Base-by-base conservation (phyloP, 2,329 filamentous ascomycete genomes). In the Iodosphaeria phyllophila region DNA sequence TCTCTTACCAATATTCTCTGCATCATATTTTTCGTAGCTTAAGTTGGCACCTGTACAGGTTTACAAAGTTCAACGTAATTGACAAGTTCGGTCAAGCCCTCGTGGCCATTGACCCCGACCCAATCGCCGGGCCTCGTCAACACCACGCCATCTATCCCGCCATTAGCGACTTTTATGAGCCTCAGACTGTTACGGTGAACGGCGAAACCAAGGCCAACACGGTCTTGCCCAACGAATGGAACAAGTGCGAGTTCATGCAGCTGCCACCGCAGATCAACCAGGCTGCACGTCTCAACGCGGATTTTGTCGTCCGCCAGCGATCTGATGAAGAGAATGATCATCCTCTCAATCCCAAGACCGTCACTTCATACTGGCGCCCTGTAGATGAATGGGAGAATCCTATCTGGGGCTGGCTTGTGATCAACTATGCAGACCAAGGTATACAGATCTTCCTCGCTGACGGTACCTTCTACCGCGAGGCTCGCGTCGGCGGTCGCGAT, bases 81-180 rank as follows among this genome's bases (percentile, higher is more conserved):
- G 57, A 62, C 38, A 60, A 60, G 32, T 60, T 60, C 22, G 57
- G 57, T 1, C 57, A 60, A 23, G 37, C 39, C 7, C 25, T 56
- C 13, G 22, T 33, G 7, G 41, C 41, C 11, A 42, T 52, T 10
- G 42, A 51, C 20, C 37, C 40, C n/a, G 23, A 28, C 8, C 38
- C 42, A 3, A n/a, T n/a, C n/a, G n/a, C n/a, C n/a, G n/a, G n/a
- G n/a, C n/a, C n/a, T n/a, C n/a, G n/a, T n/a, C n/a, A n/a, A n/a
- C 22, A 28, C 11, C 7, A 18, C 4, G 7, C 39, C 3, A 19
- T 48, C 2, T 45, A 42, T 14, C 50, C 50, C 2, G 43, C 40
- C 32, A 35, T 52, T 8, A 47, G 47, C 23, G 45, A 52, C 26
- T 48, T 34, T 12, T 46, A 46, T 6, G 39, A 34, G 7, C 45